Evolutionary conservation across 2,329 filamentous ascomycete genomes (phyloP).

Genomic region (Mycosphaerella arachidis): DNA sequence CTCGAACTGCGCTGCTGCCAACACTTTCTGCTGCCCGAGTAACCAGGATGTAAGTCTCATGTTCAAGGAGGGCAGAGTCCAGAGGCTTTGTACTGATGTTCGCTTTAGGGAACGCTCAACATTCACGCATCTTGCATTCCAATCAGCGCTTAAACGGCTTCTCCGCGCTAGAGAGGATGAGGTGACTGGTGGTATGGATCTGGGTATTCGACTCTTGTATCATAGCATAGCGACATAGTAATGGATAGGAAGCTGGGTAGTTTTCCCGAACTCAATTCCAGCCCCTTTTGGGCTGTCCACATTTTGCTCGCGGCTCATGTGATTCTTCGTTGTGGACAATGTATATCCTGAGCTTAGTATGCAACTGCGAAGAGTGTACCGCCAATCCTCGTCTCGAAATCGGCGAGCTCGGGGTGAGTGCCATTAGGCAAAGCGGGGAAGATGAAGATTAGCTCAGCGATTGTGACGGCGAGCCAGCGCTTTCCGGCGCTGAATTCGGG

Average conservation of each 20-base stretch:
- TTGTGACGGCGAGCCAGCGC: constrained; percentile 25
- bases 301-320: too few species aligned
- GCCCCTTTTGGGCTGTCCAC: too few species aligned
- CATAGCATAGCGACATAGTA: too few species aligned
- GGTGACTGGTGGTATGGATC: too few species aligned
- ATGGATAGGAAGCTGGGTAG: too few species aligned
- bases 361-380: too few species aligned
- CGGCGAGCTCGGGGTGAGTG: constrained; percentile 14
- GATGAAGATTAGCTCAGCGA: constrained; percentile 30
- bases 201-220: too few species aligned
- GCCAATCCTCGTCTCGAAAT: too few species aligned
- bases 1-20: constrained; percentile 11
- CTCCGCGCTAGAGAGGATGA: too few species aligned
- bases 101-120: constrained; percentile 4
- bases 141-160: not conserved
- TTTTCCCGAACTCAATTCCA: too few species aligned
- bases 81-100: not conserved
- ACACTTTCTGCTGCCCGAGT: constrained; percentile 19
- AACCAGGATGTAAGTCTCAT: constrained; percentile 4
- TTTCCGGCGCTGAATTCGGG: constrained; percentile 26
- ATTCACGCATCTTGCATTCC: constrained; percentile 8
- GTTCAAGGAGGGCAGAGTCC: not conserved
- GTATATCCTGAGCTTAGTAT: too few species aligned
- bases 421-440: constrained; percentile 28
- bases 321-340: too few species aligned